Evolutionary conservation across 1,284 basidiomycete species (phyloP).

Genomic region (Quambalaria eucalypti): DNA sequence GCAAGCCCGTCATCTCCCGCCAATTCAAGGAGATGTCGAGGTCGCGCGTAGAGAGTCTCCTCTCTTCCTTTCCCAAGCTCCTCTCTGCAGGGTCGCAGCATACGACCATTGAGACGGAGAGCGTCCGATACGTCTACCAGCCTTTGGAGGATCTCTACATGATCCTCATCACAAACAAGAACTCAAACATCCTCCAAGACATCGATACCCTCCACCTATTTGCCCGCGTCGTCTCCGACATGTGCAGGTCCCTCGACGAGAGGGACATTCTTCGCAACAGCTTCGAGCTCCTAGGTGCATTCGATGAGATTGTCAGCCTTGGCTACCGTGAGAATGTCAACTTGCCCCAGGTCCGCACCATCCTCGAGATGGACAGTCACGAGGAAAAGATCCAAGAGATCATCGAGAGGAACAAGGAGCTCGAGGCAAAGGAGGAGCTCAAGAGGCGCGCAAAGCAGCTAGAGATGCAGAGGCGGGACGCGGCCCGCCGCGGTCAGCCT

Average conservation of each 20-base stretch:
- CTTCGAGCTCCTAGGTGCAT: constrained; percentile 90
- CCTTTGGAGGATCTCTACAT: constrained; percentile 97
- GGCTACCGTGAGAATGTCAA: constrained; percentile 92
- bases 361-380: constrained; percentile 97
- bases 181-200: constrained; percentile 95
- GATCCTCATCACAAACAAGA: constrained; percentile 93
- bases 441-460: constrained; percentile 95
- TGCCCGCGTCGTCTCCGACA: constrained; percentile 83
- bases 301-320: constrained; percentile 90
- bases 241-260: constrained; percentile 67
- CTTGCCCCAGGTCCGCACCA: constrained; percentile 78
- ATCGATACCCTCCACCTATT: constrained; percentile 92
- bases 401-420: constrained; percentile 97
- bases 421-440: constrained; percentile 97
- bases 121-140: constrained; percentile 84
- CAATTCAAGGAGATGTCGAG: constrained; percentile 91
- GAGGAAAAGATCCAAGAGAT: constrained; percentile 99
- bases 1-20: constrained; percentile 88
- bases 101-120: constrained; percentile 60
- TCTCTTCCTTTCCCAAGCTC: constrained; percentile 94
- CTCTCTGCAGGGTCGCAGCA: constrained; percentile 95
- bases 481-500: constrained; percentile 32
- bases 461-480: constrained; percentile 79
- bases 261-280: constrained; percentile 79
- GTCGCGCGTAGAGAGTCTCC: constrained; percentile 83